Evolutionary conservation across 1,284 basidiomycete genomes (phyloP).

Genomic region (Porodaedalea pini): DNA sequence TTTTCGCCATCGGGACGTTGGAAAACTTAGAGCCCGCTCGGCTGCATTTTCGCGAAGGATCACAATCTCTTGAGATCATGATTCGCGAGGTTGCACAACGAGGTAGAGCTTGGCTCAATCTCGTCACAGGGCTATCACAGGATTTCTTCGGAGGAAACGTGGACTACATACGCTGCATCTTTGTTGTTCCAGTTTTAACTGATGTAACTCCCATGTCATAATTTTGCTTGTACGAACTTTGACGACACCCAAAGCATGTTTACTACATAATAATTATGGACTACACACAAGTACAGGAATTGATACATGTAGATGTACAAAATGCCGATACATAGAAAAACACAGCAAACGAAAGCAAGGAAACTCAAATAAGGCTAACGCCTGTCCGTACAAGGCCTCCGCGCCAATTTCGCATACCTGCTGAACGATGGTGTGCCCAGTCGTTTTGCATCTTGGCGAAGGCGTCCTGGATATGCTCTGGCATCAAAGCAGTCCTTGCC

Average conservation of each 20-base stretch:
- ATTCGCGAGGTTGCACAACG: too few species aligned
- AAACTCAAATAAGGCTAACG: slow-evolving; percentile 69
- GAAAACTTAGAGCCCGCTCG: too few species aligned
- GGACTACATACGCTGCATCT: slow-evolving; percentile 85
- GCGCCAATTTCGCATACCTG: slow-evolving; percentile 84
- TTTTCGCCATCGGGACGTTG: too few species aligned
- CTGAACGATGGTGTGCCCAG: slow-evolving; percentile 73
- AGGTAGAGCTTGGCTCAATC: too few species aligned
- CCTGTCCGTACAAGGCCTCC: slow-evolving; percentile 77
- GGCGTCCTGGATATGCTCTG: slow-evolving; percentile 86
- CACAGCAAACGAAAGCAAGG: slow-evolving; percentile 17
- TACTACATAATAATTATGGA: slow-evolving; percentile 4
- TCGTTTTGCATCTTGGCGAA: slow-evolving; percentile 85
- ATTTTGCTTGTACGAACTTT: slow-evolving; percentile 2
- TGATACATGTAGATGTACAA: slow-evolving; percentile 13
- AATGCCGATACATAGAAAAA: slow-evolving; percentile 3
- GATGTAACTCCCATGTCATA: too few species aligned
- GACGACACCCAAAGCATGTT: neutral
- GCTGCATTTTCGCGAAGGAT: too few species aligned
- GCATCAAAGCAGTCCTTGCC: slow-evolving; percentile 70
- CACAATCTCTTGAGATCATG: too few species aligned
- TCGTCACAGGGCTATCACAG: too few species aligned
- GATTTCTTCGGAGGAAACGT: too few species aligned
- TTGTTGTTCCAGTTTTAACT: slow-evolving; percentile 61
- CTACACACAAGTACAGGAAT: slow-evolving; percentile 9